Conservation (phyloP, 148 eudicot genomes). For the Cornus kousa region DNA sequence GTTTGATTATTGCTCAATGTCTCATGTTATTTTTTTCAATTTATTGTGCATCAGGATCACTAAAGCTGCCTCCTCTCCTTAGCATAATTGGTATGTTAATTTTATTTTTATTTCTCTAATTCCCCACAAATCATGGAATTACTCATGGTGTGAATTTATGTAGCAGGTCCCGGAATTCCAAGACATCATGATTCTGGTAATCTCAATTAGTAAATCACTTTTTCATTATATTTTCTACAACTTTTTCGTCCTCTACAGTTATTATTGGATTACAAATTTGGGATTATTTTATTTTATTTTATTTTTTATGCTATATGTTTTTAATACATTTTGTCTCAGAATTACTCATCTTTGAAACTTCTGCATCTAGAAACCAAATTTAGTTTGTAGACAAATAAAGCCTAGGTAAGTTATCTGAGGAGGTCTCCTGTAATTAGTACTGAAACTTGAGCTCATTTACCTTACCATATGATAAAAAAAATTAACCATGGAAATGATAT, state of each 20-base stretch:
- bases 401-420: too few species aligned
- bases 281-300: too few species aligned
- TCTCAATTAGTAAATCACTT: neutral
- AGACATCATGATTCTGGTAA: slow-evolving; percentile 3
- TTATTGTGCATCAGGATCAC: slow-evolving; percentile 16
- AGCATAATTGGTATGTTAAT: slow-evolving; percentile 24
- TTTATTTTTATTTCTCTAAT: neutral
- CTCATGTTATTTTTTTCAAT: neutral
- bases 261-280: neutral
- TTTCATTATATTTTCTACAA: neutral
- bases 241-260: neutral
- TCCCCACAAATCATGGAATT: neutral
- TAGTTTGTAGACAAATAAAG: too few species aligned
- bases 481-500: too few species aligned
- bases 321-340: neutral
- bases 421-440: too few species aligned
- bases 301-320: too few species aligned
- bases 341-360: too few species aligned
- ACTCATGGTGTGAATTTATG: neutral
- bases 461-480: too few species aligned
- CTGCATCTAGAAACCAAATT: too few species aligned
- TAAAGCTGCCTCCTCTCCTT: slow-evolving; percentile 29
- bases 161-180: slow-evolving; percentile 11
- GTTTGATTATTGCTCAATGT: neutral
- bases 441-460: too few species aligned